These are phyloP conservation scores for Mortierella sp. DNA, from an alignment of 371 early-diverging fungal genomes.

Conservation along the genomic window DNA sequence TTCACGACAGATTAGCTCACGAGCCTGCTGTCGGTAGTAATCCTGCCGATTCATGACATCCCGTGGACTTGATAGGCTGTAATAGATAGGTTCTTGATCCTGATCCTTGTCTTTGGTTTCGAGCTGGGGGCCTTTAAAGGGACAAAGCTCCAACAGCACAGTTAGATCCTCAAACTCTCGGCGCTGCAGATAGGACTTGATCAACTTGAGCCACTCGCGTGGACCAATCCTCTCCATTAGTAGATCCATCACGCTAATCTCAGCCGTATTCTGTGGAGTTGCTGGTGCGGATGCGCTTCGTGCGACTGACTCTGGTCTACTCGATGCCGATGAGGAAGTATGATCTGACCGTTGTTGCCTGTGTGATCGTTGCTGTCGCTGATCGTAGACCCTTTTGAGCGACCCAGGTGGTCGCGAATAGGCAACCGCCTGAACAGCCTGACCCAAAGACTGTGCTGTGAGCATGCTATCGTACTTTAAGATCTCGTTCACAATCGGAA, in stretches of 20 bases:
- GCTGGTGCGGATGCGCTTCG: neutral
- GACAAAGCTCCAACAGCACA: constrained; percentile 40
- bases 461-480: constrained; percentile 51
- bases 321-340: neutral
- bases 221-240: constrained; percentile 47
- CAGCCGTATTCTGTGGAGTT: neutral
- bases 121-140: constrained; percentile 42
- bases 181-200: constrained; percentile 44
- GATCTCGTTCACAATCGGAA: constrained; percentile 38
- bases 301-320: constrained; percentile 4
- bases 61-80: neutral
- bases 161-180: constrained; percentile 44
- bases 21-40: constrained; percentile 18
- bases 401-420: constrained; percentile 38
- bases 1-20: constrained; percentile 41
- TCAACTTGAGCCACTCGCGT: constrained; percentile 50
- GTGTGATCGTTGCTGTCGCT: neutral
- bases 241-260: constrained; percentile 34
- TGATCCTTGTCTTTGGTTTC: constrained; percentile 21
- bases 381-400: constrained; percentile 17
- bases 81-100: neutral
- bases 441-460: constrained; percentile 49
- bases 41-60: neutral
- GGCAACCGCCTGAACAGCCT: constrained; percentile 34
- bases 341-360: neutral